These are phyloP conservation scores for Phylloporus sp. DNA, from an alignment of 768 basidiomycete genomes.

Conservation along the genomic window DNA sequence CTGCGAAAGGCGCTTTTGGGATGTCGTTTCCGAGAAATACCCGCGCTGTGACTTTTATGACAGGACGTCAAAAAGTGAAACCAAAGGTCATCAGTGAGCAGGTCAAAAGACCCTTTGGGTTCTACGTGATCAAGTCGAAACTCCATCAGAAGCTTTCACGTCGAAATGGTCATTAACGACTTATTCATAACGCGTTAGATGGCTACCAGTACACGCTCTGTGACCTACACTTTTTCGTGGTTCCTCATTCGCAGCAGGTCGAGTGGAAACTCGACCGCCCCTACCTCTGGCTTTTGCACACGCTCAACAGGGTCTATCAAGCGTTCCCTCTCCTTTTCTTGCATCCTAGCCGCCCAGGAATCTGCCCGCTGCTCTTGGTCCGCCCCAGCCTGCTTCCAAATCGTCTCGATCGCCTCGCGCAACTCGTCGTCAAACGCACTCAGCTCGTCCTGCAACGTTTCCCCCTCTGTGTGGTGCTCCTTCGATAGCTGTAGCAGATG, in stretches of 20 bases:
- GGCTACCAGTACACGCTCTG: background rate
- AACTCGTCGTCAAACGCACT: slow-evolving; percentile 55
- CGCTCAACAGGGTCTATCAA: slow-evolving; percentile 48
- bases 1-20: background rate
- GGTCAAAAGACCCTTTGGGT: too few species aligned
- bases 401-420: slow-evolving; percentile 52
- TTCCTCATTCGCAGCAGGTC: slow-evolving; percentile 16
- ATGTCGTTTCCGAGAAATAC: background rate
- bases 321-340: slow-evolving; percentile 47
- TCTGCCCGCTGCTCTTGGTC: slow-evolving; percentile 32
- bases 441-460: slow-evolving; percentile 58
- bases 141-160: too few species aligned
- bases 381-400: slow-evolving; percentile 50
- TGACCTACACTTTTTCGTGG: background rate
- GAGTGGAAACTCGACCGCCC: slow-evolving; percentile 19
- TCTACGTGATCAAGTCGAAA: background rate
- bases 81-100: background rate
- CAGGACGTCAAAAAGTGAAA: background rate
- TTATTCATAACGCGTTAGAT: too few species aligned
- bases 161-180: too few species aligned
- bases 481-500: slow-evolving; percentile 69
- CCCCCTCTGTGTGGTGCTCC: slow-evolving; percentile 66
- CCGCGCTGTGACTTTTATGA: background rate
- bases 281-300: slow-evolving; percentile 46
- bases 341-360: slow-evolving; percentile 53